Conservation (phyloP, 2,329 filamentous ascomycete genomes). For the Apiospora aurea region DNA sequence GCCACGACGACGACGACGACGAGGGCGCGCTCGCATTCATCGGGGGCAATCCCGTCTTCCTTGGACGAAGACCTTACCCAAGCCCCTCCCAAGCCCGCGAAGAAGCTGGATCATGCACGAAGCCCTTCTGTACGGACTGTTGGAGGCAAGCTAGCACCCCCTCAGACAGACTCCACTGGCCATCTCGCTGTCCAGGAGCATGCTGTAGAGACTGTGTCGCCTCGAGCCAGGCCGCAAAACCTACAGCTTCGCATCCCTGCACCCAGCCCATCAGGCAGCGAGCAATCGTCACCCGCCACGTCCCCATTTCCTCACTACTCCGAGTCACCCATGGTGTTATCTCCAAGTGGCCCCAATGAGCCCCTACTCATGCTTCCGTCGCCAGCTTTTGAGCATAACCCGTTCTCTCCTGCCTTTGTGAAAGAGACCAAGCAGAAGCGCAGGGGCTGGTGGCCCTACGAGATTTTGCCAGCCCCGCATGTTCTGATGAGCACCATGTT, state of each 20-base stretch:
- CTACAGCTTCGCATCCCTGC: slow-evolving; percentile 56
- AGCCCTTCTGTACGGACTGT: slow-evolving; percentile 36
- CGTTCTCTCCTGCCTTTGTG: slow-evolving; percentile 51
- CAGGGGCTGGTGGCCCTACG: slow-evolving; percentile 83
- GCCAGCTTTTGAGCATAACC: slow-evolving; percentile 55
- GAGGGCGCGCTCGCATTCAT: slow-evolving; percentile 55
- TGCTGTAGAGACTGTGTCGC: not conserved
- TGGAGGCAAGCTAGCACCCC: slow-evolving; percentile 44
- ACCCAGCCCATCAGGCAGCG: slow-evolving; percentile 50
- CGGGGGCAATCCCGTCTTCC: slow-evolving; percentile 48
- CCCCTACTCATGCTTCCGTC: slow-evolving; percentile 62
- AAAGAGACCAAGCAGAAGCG: slow-evolving; percentile 50
- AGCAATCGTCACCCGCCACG: slow-evolving; percentile 54
- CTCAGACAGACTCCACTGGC: slow-evolving; percentile 31
- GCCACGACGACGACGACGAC: slow-evolving; percentile 34
- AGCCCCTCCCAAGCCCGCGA: slow-evolving; percentile 46
- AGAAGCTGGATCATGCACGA: slow-evolving; percentile 34
- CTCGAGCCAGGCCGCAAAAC: slow-evolving; percentile 27
- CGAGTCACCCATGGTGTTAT: slow-evolving; percentile 61
- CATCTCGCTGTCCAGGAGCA: slow-evolving; percentile 32
- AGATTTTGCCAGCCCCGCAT: slow-evolving; percentile 73
- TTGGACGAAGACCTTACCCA: slow-evolving; percentile 51
- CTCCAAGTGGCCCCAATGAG: slow-evolving; percentile 52
- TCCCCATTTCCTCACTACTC: slow-evolving; percentile 74
- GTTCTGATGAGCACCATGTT: slow-evolving; percentile 79